These are phyloP conservation scores for Byssochlamys sp. DNA, from an alignment of 2,329 filamentous ascomycete genomes.

Conservation along the genomic window DNA sequence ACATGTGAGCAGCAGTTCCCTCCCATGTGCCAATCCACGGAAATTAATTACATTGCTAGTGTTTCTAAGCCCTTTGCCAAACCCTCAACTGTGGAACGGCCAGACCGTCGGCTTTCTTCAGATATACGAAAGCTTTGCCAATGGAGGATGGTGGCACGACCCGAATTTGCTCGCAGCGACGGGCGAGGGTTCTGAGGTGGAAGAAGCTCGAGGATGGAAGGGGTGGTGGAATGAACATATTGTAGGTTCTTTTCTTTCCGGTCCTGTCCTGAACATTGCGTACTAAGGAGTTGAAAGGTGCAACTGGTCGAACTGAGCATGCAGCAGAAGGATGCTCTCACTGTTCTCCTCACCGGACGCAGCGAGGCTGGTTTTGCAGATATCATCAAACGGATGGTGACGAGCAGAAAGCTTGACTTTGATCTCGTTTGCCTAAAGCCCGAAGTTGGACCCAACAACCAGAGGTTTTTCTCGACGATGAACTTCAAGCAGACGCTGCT, in stretches of 20 bases:
- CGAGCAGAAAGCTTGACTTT: constrained; percentile 70
- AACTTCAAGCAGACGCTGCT: constrained; percentile 84
- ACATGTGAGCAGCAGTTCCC: constrained; percentile 52
- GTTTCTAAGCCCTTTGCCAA: constrained; percentile 83
- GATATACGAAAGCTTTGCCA: constrained; percentile 63
- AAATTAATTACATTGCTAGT: constrained; percentile 42
- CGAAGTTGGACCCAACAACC: constrained; percentile 65
- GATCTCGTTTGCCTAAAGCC: constrained; percentile 86
- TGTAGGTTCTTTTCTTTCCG: constrained; percentile 35
- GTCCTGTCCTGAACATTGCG: neutral
- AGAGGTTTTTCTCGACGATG: constrained; percentile 75
- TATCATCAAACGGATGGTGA: constrained; percentile 70
- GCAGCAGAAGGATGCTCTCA: constrained; percentile 73
- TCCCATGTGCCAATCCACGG: neutral
- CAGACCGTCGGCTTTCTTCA: constrained; percentile 68
- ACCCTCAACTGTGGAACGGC: constrained; percentile 75
- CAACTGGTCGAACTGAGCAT: constrained; percentile 72
- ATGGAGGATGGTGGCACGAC: constrained; percentile 97
- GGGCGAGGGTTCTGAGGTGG: constrained; percentile 68
- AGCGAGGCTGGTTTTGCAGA: constrained; percentile 67
- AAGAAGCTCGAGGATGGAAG: constrained; percentile 75
- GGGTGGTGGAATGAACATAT: constrained; percentile 97
- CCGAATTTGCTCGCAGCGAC: constrained; percentile 74
- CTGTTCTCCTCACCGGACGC: constrained; percentile 78
- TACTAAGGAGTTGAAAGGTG: constrained; percentile 29